Base-by-base conservation (phyloP, 116 monocot species). In the Cymodocea nodosa region DNA sequence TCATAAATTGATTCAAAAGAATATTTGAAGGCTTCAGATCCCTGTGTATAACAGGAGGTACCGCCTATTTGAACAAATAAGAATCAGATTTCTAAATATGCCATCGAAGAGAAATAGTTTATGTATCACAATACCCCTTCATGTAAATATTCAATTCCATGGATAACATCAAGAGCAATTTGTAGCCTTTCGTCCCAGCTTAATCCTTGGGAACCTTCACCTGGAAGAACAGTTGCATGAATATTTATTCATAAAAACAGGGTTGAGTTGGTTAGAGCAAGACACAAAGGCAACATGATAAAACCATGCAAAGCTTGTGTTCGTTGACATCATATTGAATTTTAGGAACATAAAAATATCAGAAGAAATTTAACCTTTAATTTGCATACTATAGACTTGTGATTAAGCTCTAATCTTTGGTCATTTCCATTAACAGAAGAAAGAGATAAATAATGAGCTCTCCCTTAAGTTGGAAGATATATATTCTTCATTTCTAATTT, bases 21-120 rank as follows among this genome's bases (percentile, higher is more conserved):
- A 97, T 97, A 69, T 97, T 97, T 70, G 85, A 90, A 70, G 95
- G 87, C 68, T 97, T 97, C 37, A 97, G 78, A 82, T 97, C 95
- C 67, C 90, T 71, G 70, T 97, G 95, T 72, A 97, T 78, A 52
- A 97, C 85, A 15, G 95, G 81, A 70, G 95, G 95, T 22, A 66
- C 76, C 62, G 95, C 91, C 95, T 95, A 80, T 74, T 80, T 40
- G 61, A 70, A 50, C 17, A 11, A 15, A 22, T 24, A 52, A 23
- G 30, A 23, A 15, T 56, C 36, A 15, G n/a, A 50, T 20, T 35
- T 15, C 7, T 15, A 3, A 9, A 20, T 23, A 66, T 52, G 15
- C 5, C 0, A 40, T 53, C 11, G 17, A 59, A 48, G 22, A 70
- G 17, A 12, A 40, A 58, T 10, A 44, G 14, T n/a, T 62, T 70